These are phyloP conservation scores for Pseudocercospora fijiensis DNA, from an alignment of 2,329 filamentous ascomycete genomes.

Conservation along the genomic window DNA sequence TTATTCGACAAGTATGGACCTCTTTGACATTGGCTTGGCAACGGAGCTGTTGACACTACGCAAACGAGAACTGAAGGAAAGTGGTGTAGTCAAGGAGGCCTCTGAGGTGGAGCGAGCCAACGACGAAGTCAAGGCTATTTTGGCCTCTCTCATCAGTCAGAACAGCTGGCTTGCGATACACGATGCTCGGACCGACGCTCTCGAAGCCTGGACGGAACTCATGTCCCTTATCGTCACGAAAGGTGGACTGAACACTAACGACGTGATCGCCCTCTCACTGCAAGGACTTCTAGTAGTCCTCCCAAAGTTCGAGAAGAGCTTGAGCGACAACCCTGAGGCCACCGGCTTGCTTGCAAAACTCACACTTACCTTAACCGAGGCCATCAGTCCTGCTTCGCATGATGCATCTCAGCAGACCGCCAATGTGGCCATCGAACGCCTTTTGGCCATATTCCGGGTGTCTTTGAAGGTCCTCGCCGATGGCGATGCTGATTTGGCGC, in stretches of 20 bases:
- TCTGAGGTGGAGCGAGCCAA: conserved; percentile 48
- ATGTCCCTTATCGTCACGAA: conserved; percentile 78
- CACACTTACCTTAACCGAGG: conserved; percentile 69
- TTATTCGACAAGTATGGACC: conserved; percentile 55
- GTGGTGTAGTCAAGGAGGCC: conserved; percentile 37
- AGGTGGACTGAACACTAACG: conserved; percentile 72
- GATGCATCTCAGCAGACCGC: conserved; percentile 46
- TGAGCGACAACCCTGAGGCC: conserved; percentile 66
- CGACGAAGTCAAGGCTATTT: conserved; percentile 59
- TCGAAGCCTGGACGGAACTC: conserved; percentile 82
- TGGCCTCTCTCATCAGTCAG: conserved; percentile 61
- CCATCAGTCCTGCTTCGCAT: conserved; percentile 59
- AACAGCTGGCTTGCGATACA: conserved; percentile 63
- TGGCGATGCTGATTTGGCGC: conserved; percentile 65
- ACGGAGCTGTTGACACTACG: conserved; percentile 72
- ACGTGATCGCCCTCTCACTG: conserved; percentile 81
- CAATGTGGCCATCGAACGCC: conserved; percentile 70
- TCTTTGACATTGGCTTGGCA: conserved; percentile 70
- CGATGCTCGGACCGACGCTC: conserved; percentile 61
- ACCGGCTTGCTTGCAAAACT: conserved; percentile 75
- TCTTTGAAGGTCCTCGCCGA: conserved; percentile 77
- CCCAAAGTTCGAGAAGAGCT: conserved; percentile 78
- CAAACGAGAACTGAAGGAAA: conserved; percentile 59
- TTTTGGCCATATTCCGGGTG: conserved; percentile 88
- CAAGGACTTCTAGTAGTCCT: conserved; percentile 84